phyloP scores from a whole-genome alignment of 148 eudicot species.

The Arbutus unedo region DNA sequence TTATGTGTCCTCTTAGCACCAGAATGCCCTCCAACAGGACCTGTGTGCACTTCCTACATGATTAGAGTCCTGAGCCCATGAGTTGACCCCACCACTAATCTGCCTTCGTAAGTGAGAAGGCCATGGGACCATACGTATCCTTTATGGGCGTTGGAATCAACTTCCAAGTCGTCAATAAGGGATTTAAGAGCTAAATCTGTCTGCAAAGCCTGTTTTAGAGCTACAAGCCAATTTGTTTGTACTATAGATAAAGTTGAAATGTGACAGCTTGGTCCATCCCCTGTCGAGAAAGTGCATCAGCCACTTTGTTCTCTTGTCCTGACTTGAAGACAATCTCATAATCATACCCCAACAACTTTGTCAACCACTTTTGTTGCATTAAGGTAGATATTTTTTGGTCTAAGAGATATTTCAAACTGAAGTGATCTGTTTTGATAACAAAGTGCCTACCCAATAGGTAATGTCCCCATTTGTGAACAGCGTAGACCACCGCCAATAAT shows the following conservation, averaged over 20 bases:
- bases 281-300: neutral
- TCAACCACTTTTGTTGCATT: neutral
- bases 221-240: too few relatives aligned
- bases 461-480: neutral
- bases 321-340: neutral
- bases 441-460: neutral
- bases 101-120: neutral
- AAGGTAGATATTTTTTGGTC: neutral
- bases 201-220: too few relatives aligned
- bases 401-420: neutral
- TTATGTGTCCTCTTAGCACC: too few relatives aligned
- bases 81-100: neutral
- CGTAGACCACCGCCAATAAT: neutral
- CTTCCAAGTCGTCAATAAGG: too few relatives aligned
- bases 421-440: neutral
- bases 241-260: too few relatives aligned
- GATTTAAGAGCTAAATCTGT: neutral
- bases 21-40: neutral
- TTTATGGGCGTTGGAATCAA: neutral
- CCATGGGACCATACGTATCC: neutral
- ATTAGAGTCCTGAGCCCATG: neutral
- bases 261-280: too few relatives aligned
- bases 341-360: neutral
- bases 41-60: neutral
- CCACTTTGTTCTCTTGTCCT: neutral